Base-by-base conservation (phyloP, 2,329 filamentous ascomycete species). In the Cladophialophora yegresii region DNA sequence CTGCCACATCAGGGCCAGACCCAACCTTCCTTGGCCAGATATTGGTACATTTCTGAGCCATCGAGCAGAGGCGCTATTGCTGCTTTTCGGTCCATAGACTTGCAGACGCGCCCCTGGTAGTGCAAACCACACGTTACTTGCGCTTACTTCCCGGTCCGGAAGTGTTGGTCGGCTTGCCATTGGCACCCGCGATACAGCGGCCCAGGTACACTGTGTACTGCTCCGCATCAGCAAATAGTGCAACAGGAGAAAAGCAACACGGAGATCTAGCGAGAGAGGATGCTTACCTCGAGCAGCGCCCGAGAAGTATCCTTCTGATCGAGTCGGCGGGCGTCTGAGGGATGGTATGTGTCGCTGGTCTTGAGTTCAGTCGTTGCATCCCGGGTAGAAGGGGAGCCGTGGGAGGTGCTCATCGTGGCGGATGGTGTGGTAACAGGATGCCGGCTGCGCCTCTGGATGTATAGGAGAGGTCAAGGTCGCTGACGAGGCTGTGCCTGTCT, bases 171-270 rank as follows among this genome's bases (percentile, higher is more conserved):
- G 49, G 33, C 28, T 61, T 26, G 50, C 7, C 43, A 26, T 54
- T 33, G 43, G 32, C 50, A 16, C 26, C 28, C 9, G 32, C 58
- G 33, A 61, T 61, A 23, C 58, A 61, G 20, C 58, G 58, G 23
- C 58, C 50, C 4, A 61, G 58, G 36, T 54, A 61, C 40, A 43
- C 58, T 13, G 47, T 30, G 26, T 61, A 61, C 58, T 61, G 49
- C 22, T 10, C n/a, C 16, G 4, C n/a, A 43, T 51, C 32, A 54
- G 58, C 58, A 9, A 36, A 13, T 26, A 16, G 8, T 20, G 45
- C 16, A 54, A 54, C 3, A 30, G 8, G 23, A 13, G 10, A 32
- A 10, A 1, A 26, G 23, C 50, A 20, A 16, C 3, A 33, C 1
- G n/a, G 32, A 16, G 23, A 33, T 30, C 12, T 56, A 2, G 26